phyloP scores from a whole-genome alignment of 495 filamentous ascomycete genomes.

The Mycothermus thermophilus region DNA sequence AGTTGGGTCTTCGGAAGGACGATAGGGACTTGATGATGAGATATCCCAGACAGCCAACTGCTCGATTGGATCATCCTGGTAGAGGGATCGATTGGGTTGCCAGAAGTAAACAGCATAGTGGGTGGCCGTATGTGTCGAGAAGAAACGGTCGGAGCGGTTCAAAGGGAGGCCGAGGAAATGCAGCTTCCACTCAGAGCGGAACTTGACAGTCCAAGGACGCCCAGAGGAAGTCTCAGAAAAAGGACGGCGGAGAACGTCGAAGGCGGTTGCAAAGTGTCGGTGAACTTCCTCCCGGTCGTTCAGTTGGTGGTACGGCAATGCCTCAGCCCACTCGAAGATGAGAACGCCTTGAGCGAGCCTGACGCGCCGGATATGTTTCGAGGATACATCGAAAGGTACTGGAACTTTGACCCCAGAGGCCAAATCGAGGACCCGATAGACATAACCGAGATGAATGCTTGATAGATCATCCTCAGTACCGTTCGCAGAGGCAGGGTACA shows the following conservation, averaged over 20 bases:
- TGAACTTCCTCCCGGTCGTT: constrained; percentile 45
- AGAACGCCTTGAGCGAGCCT: constrained; percentile 43
- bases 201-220: constrained; percentile 29
- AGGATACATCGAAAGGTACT: constrained; percentile 41
- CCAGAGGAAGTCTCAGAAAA: not conserved
- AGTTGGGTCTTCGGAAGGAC: constrained; percentile 41
- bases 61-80: constrained; percentile 48
- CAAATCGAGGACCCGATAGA: constrained; percentile 43
- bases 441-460: constrained; percentile 18
- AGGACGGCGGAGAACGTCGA: constrained; percentile 31
- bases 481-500: constrained; percentile 34
- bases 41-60: constrained; percentile 57
- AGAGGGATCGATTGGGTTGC: constrained; percentile 48
- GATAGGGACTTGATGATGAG: constrained; percentile 38
- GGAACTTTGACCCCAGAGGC: constrained; percentile 27
- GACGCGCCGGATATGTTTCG: constrained; percentile 44
- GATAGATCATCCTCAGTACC: constrained; percentile 15
- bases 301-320: constrained; percentile 41
- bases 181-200: constrained; percentile 58
- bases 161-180: constrained; percentile 48
- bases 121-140: constrained; percentile 45
- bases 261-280: constrained; percentile 52
- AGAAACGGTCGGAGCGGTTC: constrained; percentile 47
- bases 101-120: constrained; percentile 56
- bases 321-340: constrained; percentile 54